Conservation (phyloP, 805 yeast species). For the Suhomyces canberraensis region DNA sequence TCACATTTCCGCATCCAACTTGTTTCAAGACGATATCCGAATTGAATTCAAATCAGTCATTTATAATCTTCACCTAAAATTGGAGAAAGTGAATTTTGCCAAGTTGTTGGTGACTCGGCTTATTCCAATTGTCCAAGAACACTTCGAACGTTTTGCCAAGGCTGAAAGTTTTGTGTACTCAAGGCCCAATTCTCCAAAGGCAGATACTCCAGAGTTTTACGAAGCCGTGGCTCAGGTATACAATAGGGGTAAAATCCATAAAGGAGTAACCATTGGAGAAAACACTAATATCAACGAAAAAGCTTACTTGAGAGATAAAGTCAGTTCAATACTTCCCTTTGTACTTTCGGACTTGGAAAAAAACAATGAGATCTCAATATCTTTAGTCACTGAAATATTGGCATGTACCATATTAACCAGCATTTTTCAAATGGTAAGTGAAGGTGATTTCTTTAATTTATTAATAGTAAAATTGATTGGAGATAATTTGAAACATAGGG, state of each 20-base stretch:
- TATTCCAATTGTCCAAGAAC: slow-evolving; percentile 65
- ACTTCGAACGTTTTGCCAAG: slow-evolving; percentile 49
- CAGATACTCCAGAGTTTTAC: slow-evolving; percentile 33
- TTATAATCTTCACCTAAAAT: slow-evolving; percentile 38
- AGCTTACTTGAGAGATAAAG: slow-evolving; percentile 44
- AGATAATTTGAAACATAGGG: slow-evolving; percentile 64
- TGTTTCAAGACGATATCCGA: slow-evolving; percentile 40
- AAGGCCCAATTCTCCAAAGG: slow-evolving; percentile 1
- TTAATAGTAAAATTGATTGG: slow-evolving; percentile 58
- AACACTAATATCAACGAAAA: slow-evolving; percentile 40
- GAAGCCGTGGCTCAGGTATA: slow-evolving; percentile 42
- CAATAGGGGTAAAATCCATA: slow-evolving; percentile 55
- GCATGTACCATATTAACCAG: slow-evolving; percentile 46
- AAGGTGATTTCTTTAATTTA: slow-evolving; percentile 77
- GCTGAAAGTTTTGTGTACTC: slow-evolving; percentile 36
- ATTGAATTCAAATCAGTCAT: slow-evolving; percentile 43
- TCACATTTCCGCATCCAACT: slow-evolving; percentile 34
- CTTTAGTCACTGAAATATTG: slow-evolving; percentile 61
- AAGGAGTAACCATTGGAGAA: slow-evolving; percentile 44
- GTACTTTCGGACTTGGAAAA: slow-evolving; percentile 48
- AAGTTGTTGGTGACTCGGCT: slow-evolving; percentile 54
- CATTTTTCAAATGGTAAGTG: slow-evolving; percentile 56
- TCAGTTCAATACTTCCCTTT: slow-evolving; percentile 45
- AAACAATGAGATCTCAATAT: slow-evolving; percentile 44
- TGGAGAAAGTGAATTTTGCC: slow-evolving; percentile 49